Conservation (phyloP, 2,329 filamentous ascomycete species). For the Raffaelea deltoideospora region DNA sequence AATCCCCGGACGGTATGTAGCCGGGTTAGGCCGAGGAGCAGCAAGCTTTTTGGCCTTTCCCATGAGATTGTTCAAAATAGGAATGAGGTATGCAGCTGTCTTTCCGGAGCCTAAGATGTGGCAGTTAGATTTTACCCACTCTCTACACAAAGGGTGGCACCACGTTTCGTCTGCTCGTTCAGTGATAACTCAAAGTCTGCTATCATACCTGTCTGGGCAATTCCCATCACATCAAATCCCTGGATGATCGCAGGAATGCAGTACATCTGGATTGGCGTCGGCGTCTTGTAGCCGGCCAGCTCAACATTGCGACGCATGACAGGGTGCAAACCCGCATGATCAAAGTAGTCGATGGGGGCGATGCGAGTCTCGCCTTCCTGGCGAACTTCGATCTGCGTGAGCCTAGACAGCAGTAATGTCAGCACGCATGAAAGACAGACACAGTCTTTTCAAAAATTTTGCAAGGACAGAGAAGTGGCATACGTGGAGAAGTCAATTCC, state of each 20-base stretch:
- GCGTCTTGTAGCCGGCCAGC: constrained; percentile 52
- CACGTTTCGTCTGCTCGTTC: too few species aligned
- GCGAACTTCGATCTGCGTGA: constrained; percentile 35
- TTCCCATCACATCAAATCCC: constrained; percentile 70
- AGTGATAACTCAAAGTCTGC: too few species aligned
- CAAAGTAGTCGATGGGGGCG: constrained; percentile 41
- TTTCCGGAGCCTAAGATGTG: constrained; percentile 67
- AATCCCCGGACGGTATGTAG: constrained; percentile 32
- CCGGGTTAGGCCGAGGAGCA: constrained; percentile 56
- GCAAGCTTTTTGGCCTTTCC: constrained; percentile 84
- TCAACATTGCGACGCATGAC: constrained; percentile 64
- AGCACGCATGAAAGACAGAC: constrained; percentile 1
- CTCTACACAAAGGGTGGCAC: too few species aligned
- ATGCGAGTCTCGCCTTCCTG: constrained; percentile 43
- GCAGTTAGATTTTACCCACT: neutral
- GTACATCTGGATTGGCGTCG: constrained; percentile 81
- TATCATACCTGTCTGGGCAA: constrained; percentile 76
- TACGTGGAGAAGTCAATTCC: constrained; percentile 46
- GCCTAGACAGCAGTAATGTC: constrained; percentile 25
- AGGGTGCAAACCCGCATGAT: constrained; percentile 71
- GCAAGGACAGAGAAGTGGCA: neutral
- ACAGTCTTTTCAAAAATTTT: neutral
- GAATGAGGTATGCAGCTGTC: constrained; percentile 83
- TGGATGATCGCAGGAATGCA: constrained; percentile 64
- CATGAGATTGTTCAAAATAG: constrained; percentile 82